These are phyloP conservation scores for Zymoseptoria passerinii DNA, from an alignment of 2,329 filamentous ascomycete genomes.

Conservation along the genomic window DNA sequence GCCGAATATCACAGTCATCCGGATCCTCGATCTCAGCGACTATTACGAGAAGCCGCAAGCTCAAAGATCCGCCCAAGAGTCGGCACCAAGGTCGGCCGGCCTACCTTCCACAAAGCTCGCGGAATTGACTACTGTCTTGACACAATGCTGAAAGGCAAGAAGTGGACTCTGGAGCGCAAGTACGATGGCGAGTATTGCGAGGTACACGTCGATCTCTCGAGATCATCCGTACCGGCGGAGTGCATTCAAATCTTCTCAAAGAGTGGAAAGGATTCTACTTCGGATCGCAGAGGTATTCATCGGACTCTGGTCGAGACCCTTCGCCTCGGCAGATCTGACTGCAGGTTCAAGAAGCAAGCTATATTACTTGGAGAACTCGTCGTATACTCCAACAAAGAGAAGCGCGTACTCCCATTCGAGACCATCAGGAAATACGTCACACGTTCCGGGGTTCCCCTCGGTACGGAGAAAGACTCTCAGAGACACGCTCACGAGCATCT, in stretches of 20 bases:
- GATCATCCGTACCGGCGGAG: slow-evolving; percentile 31
- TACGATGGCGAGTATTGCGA: slow-evolving; percentile 85
- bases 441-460: slow-evolving; percentile 62
- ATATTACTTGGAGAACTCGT: slow-evolving; percentile 80
- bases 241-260: slow-evolving; percentile 82
- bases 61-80: slow-evolving; percentile 29
- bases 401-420: slow-evolving; percentile 65
- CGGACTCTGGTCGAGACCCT: slow-evolving; percentile 57
- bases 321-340: slow-evolving; percentile 49
- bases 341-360: slow-evolving; percentile 55
- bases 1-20: slow-evolving; percentile 32
- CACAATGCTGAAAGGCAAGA: slow-evolving; percentile 47
- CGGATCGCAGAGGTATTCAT: slow-evolving; percentile 57
- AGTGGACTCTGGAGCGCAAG: slow-evolving; percentile 70
- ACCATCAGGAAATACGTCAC: slow-evolving; percentile 73
- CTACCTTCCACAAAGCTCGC: slow-evolving; percentile 38
- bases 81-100: slow-evolving; percentile 40
- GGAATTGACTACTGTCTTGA: slow-evolving; percentile 64
- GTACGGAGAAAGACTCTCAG: slow-evolving; percentile 59
- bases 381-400: slow-evolving; percentile 61
- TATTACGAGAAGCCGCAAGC: slow-evolving; percentile 27
- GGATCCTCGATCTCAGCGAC: slow-evolving; percentile 24
- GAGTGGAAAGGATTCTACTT: slow-evolving; percentile 80
- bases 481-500: slow-evolving; percentile 48
- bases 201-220: slow-evolving; percentile 65